phyloP scores from a whole-genome alignment of 352 stramenopile genomes.

The Phytophthora kernoviae region DNA sequence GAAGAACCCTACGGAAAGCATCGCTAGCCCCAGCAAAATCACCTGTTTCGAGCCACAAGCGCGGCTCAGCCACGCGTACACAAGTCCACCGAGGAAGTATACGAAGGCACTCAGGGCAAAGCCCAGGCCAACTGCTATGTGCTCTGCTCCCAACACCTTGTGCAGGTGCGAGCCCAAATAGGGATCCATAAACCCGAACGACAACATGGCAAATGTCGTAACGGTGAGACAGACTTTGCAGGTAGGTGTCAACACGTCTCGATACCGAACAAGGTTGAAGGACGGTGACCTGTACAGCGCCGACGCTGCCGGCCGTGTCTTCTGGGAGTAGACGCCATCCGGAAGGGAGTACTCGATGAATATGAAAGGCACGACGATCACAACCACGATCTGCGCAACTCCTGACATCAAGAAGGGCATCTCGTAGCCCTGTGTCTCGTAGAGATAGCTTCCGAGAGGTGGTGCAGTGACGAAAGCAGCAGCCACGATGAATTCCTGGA shows the following conservation, averaged over 20 bases:
- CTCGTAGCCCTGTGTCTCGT: conserved; percentile 54
- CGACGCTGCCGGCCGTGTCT: conserved; percentile 13
- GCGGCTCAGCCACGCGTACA: conserved; percentile 66
- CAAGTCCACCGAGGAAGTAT: conserved; percentile 63
- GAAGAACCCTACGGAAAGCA: conserved; percentile 60
- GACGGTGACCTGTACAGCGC: conserved; percentile 27
- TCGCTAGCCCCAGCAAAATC: conserved; percentile 56
- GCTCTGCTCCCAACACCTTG: conserved; percentile 57
- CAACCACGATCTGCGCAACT: conserved; percentile 57
- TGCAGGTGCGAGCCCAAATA: conserved; percentile 67
- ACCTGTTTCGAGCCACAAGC: conserved; percentile 68
- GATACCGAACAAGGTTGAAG: conserved; percentile 46
- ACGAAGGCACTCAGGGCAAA: conserved; percentile 72
- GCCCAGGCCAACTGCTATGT: conserved; percentile 64
- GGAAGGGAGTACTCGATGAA: conserved; percentile 81
- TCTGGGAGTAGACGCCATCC: conserved; percentile 56
- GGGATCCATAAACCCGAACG: conserved; percentile 77
- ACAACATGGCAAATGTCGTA: conserved; percentile 67
- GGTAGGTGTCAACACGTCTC: conserved; percentile 60
- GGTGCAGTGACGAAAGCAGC: conserved; percentile 66
- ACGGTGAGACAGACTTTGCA: conserved; percentile 52
- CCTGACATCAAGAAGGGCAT: conserved; percentile 68
- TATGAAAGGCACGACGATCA: conserved; percentile 70
- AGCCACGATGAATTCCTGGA: conserved; percentile 74
- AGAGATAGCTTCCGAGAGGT: conserved; percentile 61